Evolutionary conservation across 768 basidiomycete genomes (phyloP).

Genomic region (Kwoniella heveanensis): DNA sequence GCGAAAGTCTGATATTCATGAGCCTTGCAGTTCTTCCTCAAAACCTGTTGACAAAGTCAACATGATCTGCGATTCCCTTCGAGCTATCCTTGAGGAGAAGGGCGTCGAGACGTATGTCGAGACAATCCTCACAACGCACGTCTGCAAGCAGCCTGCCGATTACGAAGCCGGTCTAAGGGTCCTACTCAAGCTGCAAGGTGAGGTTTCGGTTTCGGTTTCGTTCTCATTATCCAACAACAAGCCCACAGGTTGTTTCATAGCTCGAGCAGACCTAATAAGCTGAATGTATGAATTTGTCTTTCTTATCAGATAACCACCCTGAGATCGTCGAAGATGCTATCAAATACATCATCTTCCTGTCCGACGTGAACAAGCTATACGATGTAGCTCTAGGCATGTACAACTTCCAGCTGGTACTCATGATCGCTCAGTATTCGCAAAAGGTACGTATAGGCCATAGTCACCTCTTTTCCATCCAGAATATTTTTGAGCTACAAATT

Average conservation of each 20-base stretch:
- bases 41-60: constrained; percentile 60
- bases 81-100: constrained; percentile 66
- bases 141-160: constrained; percentile 87
- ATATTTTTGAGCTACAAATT: no score
- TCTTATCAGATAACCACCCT: constrained; percentile 60
- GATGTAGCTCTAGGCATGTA: constrained; percentile 98
- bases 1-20: not conserved
- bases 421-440: constrained; percentile 96
- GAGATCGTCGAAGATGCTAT: constrained; percentile 90
- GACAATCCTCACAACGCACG: constrained; percentile 86
- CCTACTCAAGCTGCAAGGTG: constrained; percentile 77
- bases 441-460: constrained; percentile 78
- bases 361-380: constrained; percentile 86
- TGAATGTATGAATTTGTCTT: not conserved
- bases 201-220: not conserved
- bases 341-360: constrained; percentile 97
- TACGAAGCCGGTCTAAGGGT: constrained; percentile 79
- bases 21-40: not conserved
- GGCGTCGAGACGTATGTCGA: constrained; percentile 82
- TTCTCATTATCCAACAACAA: no score
- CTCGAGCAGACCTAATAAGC: no score
- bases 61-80: constrained; percentile 74
- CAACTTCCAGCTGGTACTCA: constrained; percentile 89
- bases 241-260: no score
- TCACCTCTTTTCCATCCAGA: no score